Evolutionary conservation across 768 basidiomycete genomes (phyloP).

Genomic region (Mycena floridula): DNA sequence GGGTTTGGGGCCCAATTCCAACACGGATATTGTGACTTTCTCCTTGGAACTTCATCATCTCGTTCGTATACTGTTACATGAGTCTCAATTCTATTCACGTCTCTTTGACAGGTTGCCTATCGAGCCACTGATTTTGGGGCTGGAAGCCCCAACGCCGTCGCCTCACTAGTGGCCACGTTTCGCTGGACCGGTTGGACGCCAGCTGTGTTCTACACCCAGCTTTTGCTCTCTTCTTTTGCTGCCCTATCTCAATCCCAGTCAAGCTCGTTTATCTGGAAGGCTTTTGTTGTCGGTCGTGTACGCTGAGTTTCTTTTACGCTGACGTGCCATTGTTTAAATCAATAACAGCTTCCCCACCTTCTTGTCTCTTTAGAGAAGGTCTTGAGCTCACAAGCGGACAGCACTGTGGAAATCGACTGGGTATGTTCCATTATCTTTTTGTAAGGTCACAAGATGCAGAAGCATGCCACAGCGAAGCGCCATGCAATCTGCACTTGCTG

Average conservation of each 20-base stretch:
- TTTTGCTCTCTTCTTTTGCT: constrained; percentile 56
- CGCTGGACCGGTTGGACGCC: constrained; percentile 63
- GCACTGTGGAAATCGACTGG: constrained; percentile 48
- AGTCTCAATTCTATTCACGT: constrained; percentile 4
- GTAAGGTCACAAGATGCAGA: neutral
- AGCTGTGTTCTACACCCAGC: constrained; percentile 59
- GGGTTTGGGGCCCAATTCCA: constrained; percentile 42
- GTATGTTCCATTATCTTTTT: constrained; percentile 31
- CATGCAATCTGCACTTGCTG: constrained; percentile 44
- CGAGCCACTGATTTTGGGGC: constrained; percentile 58
- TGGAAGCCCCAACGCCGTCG: constrained; percentile 47
- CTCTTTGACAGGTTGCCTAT: constrained; percentile 42
- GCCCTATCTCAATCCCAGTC: constrained; percentile 53
- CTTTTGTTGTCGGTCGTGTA: constrained; percentile 70
- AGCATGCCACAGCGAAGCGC: constrained; percentile 24
- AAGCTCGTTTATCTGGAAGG: constrained; percentile 45
- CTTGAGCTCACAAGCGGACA: constrained; percentile 40
- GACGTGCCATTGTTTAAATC: neutral
- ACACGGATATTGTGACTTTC: constrained; percentile 60
- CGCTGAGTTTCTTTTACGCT: constrained; percentile 16
- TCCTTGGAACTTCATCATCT: constrained; percentile 56
- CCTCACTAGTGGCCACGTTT: constrained; percentile 48
- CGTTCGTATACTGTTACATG: constrained; percentile 31
- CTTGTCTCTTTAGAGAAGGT: constrained; percentile 49
- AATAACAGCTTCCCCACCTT: constrained; percentile 52